Base-by-base conservation (phyloP, 805 yeast species). In the Saccharomycopsis javanensis region DNA sequence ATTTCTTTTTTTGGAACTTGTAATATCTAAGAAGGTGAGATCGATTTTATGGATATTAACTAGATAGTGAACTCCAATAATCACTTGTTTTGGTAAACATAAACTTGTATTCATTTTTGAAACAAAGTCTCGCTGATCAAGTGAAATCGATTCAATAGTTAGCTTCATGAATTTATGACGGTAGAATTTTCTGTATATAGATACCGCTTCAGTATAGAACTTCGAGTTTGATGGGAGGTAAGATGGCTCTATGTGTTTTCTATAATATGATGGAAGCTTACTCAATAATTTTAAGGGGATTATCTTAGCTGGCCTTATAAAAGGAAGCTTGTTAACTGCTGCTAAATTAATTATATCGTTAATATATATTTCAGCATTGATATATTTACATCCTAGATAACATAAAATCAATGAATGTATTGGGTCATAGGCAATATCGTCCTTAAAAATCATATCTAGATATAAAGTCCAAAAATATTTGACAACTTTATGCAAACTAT, bases 1-100 rank as follows among this genome's bases (percentile, higher is more conserved):
- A 23, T 15, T 18, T 13, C 28, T 42, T 20, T 33, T 25, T 33
- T 37, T 52, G 30, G 28, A 25, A n/a, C 27, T 27, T n/a, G n/a
- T 31, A 1, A 31, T 20, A 20, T 20, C 25, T 18, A 15, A 16
- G 31, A 50, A 23, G 11, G 33, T 25, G n/a, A 55, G 25, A 10
- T 27, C 23, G 15, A 42, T 15, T 8, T 56, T 46, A 68, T 94
- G 89, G 64, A 85, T 88, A 72, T 87, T 88, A 69, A 94, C 92
- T 57, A 90, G 72, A 66, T 96, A 77, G 71, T 92, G 97, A 50
- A 78, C 85, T 64, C 94, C 80, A 71, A 94, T 98, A 51, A 94
- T 96, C 0, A 99, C 94, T 76, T 95, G 97, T 69, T 94, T 98
- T 0, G 99, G 97, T 64, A 97, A 81, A 73, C 71, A 30, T 75